phyloP scores from a whole-genome alignment of 768 basidiomycete genomes.

The Sutorius australiensis region DNA sequence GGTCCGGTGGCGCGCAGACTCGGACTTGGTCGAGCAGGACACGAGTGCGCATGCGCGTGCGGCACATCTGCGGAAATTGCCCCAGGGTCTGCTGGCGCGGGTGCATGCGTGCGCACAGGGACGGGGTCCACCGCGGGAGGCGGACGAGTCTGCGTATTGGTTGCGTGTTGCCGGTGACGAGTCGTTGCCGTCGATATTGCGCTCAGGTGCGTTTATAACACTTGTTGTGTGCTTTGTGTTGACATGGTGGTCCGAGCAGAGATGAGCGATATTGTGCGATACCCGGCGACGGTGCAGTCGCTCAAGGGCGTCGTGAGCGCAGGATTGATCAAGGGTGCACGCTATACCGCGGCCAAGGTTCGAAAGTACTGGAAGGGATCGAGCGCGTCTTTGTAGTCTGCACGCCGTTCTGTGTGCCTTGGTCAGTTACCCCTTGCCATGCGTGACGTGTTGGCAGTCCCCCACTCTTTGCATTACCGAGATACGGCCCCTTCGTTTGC shows the following conservation, averaged over 20 bases:
- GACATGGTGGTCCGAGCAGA: constrained; percentile 41
- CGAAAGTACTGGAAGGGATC: constrained; percentile 73
- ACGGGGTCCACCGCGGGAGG: constrained; percentile 41
- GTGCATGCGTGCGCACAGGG: constrained; percentile 41
- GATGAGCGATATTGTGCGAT: constrained; percentile 71
- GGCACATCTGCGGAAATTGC: constrained; percentile 75
- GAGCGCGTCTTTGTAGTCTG: constrained; percentile 5
- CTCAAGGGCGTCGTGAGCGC: constrained; percentile 84
- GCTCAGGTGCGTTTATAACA: constrained; percentile 41
- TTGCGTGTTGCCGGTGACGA: constrained; percentile 63
- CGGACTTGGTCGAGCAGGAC: constrained; percentile 69
- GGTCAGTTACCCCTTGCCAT: not conserved
- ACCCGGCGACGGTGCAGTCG: constrained; percentile 80
- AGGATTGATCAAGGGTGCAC: constrained; percentile 72
- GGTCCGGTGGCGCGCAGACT: constrained; percentile 62
- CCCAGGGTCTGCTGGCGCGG: constrained; percentile 56
- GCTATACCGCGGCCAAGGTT: constrained; percentile 74
- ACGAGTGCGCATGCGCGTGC: constrained; percentile 60
- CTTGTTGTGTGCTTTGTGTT: not conserved
- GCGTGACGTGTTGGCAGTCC: not conserved
- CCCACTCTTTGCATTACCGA: constrained; percentile 12
- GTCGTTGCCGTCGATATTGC: constrained; percentile 48
- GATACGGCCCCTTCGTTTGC: not conserved
- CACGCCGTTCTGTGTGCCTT: not conserved
- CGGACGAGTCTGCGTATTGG: constrained; percentile 77